Base-by-base conservation (phyloP, 2,329 filamentous ascomycete species). In the Pyrenophora tritici-repentis region DNA sequence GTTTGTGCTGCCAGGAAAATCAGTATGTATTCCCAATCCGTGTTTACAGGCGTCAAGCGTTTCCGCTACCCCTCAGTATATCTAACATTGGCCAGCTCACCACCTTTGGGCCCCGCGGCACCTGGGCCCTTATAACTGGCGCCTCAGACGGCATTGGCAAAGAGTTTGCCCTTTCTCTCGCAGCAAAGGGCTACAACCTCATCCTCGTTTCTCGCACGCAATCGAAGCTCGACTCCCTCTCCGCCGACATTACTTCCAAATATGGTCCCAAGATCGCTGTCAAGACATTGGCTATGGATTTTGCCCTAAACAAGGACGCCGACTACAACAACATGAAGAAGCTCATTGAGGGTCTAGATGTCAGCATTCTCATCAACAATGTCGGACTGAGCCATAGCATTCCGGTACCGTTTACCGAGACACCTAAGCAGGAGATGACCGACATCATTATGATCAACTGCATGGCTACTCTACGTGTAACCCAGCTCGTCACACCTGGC, bases 381-480 rank as follows among this genome's bases (percentile, higher is more conserved):
- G 94, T 99, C 47, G 94, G 94, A 59, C 87, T 91, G 74, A 95
- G 89, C 75, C 94, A 99, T 80, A 88, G 82, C 74, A 96, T 97
- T 47, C 94, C 94, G 2, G 91, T 96, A 0, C 83, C 91, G 0
- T 99, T 99, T 77, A 78, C 88, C 42, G 83, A 90, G 66, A 97
- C 93, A 0, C 76, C 86, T 10, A 82, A 86, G 68, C 80, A 88
- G 52, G 94, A 97, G 78, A 84, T 99, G 70, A 83, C 87, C 67
- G 86, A 90, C 70, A 99, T 99, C 67, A 87, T 99, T 75, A 92
- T 87, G 43, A 92, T 99, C 82, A 99, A 99, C 79, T 97, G 93
- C 77, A 79, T 89, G 56, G 93, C 88, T 36, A 99, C 94, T 0
- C 83, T 99, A 31, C 89, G 90, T 70, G 87, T 92, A 44, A 99